A percentile compares a stretch with the other conserved stretches of the same genome.
These are phyloP conservation scores for Xylariaceae sp. DNA, from an alignment of 2,329 filamentous ascomycete genomes.

Conservation along the genomic window DNA sequence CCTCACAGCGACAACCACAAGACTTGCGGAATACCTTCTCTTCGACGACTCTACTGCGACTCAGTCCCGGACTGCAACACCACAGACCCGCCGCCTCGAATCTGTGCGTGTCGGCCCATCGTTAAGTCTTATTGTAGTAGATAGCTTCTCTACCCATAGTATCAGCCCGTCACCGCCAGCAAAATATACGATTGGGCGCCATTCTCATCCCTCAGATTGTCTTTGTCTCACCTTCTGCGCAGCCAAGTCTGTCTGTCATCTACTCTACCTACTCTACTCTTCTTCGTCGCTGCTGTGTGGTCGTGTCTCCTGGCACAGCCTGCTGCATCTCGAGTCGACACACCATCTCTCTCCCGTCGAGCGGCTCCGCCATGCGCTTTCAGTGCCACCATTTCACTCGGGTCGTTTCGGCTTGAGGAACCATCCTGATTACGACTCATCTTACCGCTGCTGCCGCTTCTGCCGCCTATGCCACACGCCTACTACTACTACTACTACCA, in stretches of 20 bases:
- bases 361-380: slow-evolving; percentile 21
- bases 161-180: not conserved
- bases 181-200: not conserved
- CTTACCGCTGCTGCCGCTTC: not conserved
- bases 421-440: not conserved
- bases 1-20: not conserved
- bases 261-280: not conserved
- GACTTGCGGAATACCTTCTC: no score
- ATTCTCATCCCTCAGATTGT: not conserved
- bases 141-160: not conserved
- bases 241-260: not conserved
- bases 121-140: not conserved
- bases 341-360: slow-evolving; percentile 4
- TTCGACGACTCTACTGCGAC: no score
- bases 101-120: not conserved
- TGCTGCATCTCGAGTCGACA: slow-evolving; percentile 3
- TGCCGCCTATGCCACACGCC: not conserved
- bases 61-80: no score
- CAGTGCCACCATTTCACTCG: slow-evolving; percentile 16
- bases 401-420: slow-evolving; percentile 23
- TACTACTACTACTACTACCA: not conserved
- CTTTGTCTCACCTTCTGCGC: not conserved
- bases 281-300: slow-evolving; percentile 7
- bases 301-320: not conserved
- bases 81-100: no score